Evolutionary conservation across 345 rosid genomes (phyloP).

Genomic region (Mangifera indica): DNA sequence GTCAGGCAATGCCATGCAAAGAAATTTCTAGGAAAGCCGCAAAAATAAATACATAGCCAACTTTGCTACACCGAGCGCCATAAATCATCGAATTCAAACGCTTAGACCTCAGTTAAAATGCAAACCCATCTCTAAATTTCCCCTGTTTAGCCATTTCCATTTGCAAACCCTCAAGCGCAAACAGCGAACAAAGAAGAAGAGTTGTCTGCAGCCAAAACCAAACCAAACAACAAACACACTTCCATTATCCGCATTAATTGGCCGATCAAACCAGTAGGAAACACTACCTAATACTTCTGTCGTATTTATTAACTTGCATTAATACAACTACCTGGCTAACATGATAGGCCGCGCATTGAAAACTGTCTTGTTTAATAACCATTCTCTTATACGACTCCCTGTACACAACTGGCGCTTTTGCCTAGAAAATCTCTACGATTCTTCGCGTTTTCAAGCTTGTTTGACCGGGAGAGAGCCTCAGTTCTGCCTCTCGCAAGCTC

Average conservation of each 20-base stretch:
- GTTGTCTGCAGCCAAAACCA: background rate
- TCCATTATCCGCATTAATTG: slow-evolving; percentile 3
- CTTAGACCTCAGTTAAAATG: background rate
- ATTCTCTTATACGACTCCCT: background rate
- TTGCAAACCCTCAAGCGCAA: background rate
- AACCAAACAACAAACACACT: background rate
- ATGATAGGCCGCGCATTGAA: background rate
- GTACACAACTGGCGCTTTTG: background rate
- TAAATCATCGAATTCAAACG: background rate
- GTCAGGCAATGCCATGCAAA: background rate
- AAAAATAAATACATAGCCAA: background rate
- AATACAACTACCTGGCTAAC: no score
- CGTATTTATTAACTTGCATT: background rate
- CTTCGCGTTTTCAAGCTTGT: background rate
- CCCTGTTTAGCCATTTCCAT: background rate
- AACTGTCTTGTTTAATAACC: background rate
- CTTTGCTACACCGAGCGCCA: background rate
- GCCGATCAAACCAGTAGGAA: slow-evolving; percentile 13
- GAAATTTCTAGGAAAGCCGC: background rate
- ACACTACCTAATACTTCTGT: background rate
- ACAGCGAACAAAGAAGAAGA: background rate
- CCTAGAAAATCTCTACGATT: background rate
- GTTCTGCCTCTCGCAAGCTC: slow-evolving; percentile 28
- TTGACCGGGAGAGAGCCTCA: background rate
- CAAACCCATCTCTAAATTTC: background rate